Evolutionary conservation across 2,329 filamentous ascomycete species (phyloP).

Genomic region (Microdochium trichocladiopsis): DNA sequence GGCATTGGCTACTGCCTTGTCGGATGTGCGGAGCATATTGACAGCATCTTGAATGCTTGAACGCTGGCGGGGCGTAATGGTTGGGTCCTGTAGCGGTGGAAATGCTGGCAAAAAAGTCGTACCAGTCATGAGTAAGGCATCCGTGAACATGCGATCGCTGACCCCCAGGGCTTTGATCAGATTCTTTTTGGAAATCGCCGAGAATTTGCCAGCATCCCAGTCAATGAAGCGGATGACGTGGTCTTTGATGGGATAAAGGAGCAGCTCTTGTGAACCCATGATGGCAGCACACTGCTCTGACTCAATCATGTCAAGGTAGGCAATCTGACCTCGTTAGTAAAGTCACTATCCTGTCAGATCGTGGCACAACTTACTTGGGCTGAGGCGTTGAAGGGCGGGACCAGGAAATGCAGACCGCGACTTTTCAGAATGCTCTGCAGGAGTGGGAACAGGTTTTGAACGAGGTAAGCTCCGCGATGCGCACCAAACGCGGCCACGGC

Average conservation of each 20-base stretch:
- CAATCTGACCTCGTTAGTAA: conserved; percentile 48
- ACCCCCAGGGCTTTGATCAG: conserved; percentile 63
- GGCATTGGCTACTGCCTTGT: conserved; percentile 64
- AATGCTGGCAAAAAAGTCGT: conserved; percentile 74
- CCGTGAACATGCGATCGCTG: conserved; percentile 68
- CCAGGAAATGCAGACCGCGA: conserved; percentile 65
- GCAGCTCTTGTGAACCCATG: conserved; percentile 76
- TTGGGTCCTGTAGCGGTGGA: conserved; percentile 62
- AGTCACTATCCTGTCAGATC: not conserved
- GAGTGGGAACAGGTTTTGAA: conserved; percentile 67
- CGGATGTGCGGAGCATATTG: conserved; percentile 64
- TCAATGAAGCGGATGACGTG: conserved; percentile 61
- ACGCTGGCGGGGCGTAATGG: conserved; percentile 45
- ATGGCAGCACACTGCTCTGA: conserved; percentile 66
- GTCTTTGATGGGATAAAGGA: conserved; percentile 79
- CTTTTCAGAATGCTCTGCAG: conserved; percentile 68
- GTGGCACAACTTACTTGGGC: conserved; percentile 58
- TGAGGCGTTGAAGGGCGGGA: conserved; percentile 81
- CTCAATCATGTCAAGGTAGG: conserved; percentile 66
- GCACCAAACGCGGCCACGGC: conserved; percentile 80
- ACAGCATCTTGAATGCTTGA: conserved; percentile 68
- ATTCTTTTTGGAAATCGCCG: conserved; percentile 55
- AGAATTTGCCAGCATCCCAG: conserved; percentile 61
- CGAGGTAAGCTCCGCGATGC: conserved; percentile 63
- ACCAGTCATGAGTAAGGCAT: conserved; percentile 76